phyloP scores from a whole-genome alignment of 495 filamentous ascomycete genomes.

The Penicillium ochrochloron region DNA sequence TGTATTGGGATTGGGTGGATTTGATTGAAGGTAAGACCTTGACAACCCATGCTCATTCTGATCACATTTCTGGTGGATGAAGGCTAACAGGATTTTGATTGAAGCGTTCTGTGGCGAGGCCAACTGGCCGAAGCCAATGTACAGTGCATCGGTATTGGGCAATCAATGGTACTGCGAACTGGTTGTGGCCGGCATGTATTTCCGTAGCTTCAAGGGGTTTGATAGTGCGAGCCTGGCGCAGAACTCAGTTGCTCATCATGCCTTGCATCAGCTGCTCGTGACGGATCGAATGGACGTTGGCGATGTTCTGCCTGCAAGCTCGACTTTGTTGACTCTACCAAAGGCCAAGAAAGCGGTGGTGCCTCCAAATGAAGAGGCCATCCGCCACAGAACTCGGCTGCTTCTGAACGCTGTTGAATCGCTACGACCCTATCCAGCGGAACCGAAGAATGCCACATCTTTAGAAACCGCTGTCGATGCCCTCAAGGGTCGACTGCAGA shows the following conservation, averaged over 20 bases:
- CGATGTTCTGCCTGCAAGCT: neutral
- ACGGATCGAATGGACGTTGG: neutral
- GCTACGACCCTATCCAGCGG: neutral
- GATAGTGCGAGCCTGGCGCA: slow-evolving; percentile 22
- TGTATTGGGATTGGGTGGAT: slow-evolving; percentile 36
- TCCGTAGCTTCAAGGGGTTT: slow-evolving; percentile 23
- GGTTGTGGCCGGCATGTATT: slow-evolving; percentile 15
- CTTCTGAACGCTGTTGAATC: neutral
- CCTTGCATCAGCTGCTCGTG: slow-evolving; percentile 32
- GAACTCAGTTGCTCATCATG: slow-evolving; percentile 36
- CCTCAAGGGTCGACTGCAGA: neutral
- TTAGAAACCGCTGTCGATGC: neutral
- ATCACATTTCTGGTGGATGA: neutral
- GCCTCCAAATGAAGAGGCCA: neutral
- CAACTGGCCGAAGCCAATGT: slow-evolving; percentile 23
- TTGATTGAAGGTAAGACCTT: slow-evolving; percentile 36
- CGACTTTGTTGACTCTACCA: neutral
- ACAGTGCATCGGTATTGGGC: slow-evolving; percentile 1
- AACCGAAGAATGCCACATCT: neutral
- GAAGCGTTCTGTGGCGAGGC: slow-evolving; percentile 34
- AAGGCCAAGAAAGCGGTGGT: neutral
- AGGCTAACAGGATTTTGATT: neutral
- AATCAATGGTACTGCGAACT: slow-evolving; percentile 33
- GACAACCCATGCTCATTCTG: neutral
- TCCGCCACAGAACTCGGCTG: neutral